Evolutionary conservation across 2,329 filamentous ascomycete species (phyloP).

Genomic region (Neofusicoccum kwambonambiense): DNA sequence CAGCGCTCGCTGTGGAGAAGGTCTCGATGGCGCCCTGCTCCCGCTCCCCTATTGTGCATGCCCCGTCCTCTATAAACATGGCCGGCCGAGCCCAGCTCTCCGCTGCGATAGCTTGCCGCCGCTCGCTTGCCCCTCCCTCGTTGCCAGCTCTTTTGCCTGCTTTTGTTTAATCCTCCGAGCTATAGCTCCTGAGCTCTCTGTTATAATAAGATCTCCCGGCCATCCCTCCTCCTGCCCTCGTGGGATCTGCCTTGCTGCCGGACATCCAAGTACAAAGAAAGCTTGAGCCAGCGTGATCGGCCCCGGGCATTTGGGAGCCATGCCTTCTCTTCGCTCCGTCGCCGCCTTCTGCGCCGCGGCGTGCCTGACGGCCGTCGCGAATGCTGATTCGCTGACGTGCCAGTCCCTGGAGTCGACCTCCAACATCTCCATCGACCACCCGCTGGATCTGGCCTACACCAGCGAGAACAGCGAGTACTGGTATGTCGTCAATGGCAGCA

Average conservation of each 20-base stretch:
- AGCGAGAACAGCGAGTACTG: constrained; percentile 10
- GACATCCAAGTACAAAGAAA: neutral
- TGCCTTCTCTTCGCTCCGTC: constrained; percentile 6
- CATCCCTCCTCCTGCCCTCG: neutral
- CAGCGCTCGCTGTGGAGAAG: too few species aligned
- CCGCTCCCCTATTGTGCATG: neutral
- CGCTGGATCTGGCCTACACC: constrained; percentile 6
- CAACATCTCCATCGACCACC: constrained; percentile 2
- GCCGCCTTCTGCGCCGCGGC: neutral
- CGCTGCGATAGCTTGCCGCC: neutral
- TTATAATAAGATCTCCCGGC: neutral
- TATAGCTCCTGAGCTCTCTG: neutral
- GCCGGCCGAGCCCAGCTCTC: neutral
- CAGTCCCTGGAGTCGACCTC: neutral
- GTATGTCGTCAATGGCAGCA: neutral
- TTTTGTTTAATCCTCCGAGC: neutral
- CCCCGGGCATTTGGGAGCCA: neutral
- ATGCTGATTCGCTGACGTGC: constrained; percentile 13
- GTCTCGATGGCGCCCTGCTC: too few species aligned
- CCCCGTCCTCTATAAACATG: neutral
- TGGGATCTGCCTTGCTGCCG: neutral
- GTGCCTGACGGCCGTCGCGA: neutral
- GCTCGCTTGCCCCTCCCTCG: neutral
- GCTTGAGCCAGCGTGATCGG: neutral
- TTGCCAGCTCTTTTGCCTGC: neutral